Conservation (phyloP, 2,329 filamentous ascomycete species). For the Xylariaceae sp. region DNA sequence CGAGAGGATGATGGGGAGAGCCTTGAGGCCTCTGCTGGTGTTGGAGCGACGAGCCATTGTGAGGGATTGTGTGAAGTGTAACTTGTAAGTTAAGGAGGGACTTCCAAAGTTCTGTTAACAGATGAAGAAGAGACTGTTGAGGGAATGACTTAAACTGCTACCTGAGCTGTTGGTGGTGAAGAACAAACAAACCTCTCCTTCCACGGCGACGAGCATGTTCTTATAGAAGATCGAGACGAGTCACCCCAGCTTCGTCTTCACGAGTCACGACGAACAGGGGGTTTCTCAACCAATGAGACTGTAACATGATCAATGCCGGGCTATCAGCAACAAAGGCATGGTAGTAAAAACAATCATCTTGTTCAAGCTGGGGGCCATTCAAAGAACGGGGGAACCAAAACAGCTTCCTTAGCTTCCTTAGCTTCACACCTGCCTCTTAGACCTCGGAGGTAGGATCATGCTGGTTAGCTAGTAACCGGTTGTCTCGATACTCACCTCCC, state of each 20-base stretch:
- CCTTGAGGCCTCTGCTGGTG: background rate
- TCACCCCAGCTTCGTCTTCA: background rate
- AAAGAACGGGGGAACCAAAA: no score
- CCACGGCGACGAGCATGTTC: background rate
- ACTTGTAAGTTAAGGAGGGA: no score
- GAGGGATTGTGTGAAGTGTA: background rate
- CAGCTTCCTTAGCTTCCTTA: background rate
- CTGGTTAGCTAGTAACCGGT: background rate
- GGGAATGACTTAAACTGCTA: background rate
- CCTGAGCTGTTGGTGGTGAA: background rate
- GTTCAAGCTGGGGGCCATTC: no score
- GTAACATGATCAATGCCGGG: no score
- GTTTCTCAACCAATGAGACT: no score
- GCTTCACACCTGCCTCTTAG: background rate
- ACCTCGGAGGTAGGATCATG: background rate
- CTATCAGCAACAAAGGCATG: no score
- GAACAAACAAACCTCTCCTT: no score
- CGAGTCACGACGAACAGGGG: no score
- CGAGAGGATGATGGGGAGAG: slow-evolving; percentile 7
- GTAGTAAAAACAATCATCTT: no score
- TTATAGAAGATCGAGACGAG: background rate
- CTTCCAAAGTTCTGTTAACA: background rate
- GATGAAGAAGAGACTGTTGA: background rate
- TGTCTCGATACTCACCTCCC: no score
- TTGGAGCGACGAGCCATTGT: slow-evolving; percentile 13